phyloP scores from a whole-genome alignment of 106 monocot species.

The Gastrodia elata region DNA sequence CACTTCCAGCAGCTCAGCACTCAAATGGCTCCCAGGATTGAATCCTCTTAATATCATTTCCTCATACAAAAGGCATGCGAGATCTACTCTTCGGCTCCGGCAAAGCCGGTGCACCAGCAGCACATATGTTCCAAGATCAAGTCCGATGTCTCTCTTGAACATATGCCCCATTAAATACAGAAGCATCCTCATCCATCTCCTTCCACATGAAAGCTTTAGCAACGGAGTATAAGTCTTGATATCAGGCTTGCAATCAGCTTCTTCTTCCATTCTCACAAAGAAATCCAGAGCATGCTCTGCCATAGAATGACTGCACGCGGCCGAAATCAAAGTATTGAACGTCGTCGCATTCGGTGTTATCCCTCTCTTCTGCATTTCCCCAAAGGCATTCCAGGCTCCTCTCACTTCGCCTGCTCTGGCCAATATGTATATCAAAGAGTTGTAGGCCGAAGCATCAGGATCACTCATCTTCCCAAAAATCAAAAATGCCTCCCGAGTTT shows the following conservation, averaged over 20 bases:
- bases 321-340: slow-evolving; percentile 73
- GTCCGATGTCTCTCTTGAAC: slow-evolving; percentile 58
- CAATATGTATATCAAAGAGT: slow-evolving; percentile 72
- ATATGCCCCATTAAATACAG: slow-evolving; percentile 59
- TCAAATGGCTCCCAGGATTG: slow-evolving; percentile 36
- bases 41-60: slow-evolving; percentile 76
- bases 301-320: slow-evolving; percentile 48
- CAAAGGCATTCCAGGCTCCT: slow-evolving; percentile 48
- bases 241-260: slow-evolving; percentile 53
- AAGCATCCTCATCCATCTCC: slow-evolving; percentile 46
- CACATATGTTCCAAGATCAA: slow-evolving; percentile 68
- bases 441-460: slow-evolving; percentile 72
- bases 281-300: slow-evolving; percentile 49
- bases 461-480: slow-evolving; percentile 48
- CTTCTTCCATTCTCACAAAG: slow-evolving; percentile 50
- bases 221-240: slow-evolving; percentile 56
- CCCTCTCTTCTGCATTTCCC: slow-evolving; percentile 54
- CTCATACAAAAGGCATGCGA: slow-evolving; percentile 65
- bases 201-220: slow-evolving; percentile 60
- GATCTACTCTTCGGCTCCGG: slow-evolving; percentile 33
- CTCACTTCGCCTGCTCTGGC: slow-evolving; percentile 37
- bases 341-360: slow-evolving; percentile 49
- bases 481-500: slow-evolving; percentile 45
- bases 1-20: slow-evolving; percentile 28
- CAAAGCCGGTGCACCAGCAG: slow-evolving; percentile 64